A percentile compares a stretch with the other conserved stretches of the same genome.
These are phyloP conservation scores for Aspergillus steynii DNA, from an alignment of 495 filamentous ascomycete species.

Conservation along the genomic window DNA sequence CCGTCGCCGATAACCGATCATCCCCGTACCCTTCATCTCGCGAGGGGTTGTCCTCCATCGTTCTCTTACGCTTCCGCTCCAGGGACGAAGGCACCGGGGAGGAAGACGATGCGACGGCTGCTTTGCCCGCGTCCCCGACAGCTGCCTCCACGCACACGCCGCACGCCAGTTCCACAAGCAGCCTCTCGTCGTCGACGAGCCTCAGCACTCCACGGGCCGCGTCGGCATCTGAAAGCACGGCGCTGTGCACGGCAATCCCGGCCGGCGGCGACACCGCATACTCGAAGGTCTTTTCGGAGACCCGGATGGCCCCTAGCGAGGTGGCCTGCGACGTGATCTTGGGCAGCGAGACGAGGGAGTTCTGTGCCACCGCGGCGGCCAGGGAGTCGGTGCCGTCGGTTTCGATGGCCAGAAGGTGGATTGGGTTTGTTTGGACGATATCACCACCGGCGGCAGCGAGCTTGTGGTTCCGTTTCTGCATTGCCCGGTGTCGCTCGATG, in stretches of 20 bases:
- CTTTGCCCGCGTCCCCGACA: slow-evolving; percentile 35
- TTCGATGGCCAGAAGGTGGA: slow-evolving; percentile 76
- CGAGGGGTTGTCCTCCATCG: slow-evolving; percentile 10
- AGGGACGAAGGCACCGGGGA: slow-evolving; percentile 8
- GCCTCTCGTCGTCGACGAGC: slow-evolving; percentile 78
- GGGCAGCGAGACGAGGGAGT: slow-evolving; percentile 63
- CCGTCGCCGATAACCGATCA: slow-evolving; percentile 38
- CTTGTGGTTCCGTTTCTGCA: slow-evolving; percentile 12
- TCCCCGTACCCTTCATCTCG: slow-evolving; percentile 44
- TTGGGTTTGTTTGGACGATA: slow-evolving; percentile 18
- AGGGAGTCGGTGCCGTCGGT: slow-evolving; percentile 79
- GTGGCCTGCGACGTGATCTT: slow-evolving; percentile 81
- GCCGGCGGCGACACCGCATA: slow-evolving; percentile 48
- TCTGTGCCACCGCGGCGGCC: slow-evolving; percentile 56
- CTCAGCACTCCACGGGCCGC: slow-evolving; percentile 73
- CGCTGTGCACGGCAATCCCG: slow-evolving; percentile 56
- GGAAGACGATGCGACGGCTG: slow-evolving; percentile 10
- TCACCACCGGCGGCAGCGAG: not conserved
- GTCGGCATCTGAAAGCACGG: slow-evolving; percentile 75
- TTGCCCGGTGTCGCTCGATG: slow-evolving; percentile 45
- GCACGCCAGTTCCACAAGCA: slow-evolving; percentile 81
- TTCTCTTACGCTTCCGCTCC: slow-evolving; percentile 41
- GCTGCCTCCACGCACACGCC: slow-evolving; percentile 71
- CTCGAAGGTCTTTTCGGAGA: slow-evolving; percentile 71
- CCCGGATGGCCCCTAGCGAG: slow-evolving; percentile 71